Percentiles rank a stretch among this genome's conserved stretches.
These are phyloP conservation scores for Fusarium graminum DNA, from an alignment of 2,329 filamentous ascomycete species.

Conservation along the genomic window DNA sequence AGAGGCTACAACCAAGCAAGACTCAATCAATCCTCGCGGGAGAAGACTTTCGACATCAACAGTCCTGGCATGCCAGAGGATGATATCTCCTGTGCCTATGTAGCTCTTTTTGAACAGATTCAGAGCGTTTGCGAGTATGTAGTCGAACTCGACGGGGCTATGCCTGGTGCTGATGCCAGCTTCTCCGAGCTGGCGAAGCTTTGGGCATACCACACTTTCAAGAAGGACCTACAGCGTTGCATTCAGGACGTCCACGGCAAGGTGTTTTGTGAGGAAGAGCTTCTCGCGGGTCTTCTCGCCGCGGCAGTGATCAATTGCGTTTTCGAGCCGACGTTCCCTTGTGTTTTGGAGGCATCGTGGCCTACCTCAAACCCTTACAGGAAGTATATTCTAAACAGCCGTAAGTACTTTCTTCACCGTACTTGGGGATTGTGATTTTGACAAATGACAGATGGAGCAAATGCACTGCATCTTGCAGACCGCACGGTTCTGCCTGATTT, in stretches of 20 bases:
- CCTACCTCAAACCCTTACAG: background rate
- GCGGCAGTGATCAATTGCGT: conserved; percentile 5
- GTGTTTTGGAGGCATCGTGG: background rate
- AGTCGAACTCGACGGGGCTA: background rate
- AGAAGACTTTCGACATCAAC: background rate
- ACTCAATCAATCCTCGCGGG: background rate
- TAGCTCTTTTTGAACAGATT: background rate
- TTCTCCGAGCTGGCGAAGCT: background rate
- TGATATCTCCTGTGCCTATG: background rate
- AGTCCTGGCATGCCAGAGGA: background rate
- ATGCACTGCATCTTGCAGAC: background rate
- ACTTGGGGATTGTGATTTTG: rapidly evolving
- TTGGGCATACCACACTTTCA: background rate
- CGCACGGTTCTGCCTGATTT: background rate
- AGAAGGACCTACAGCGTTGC: background rate
- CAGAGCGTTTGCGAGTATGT: background rate
- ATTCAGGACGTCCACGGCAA: background rate
- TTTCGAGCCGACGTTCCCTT: conserved; percentile 2
- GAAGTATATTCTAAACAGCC: background rate
- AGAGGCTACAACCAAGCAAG: background rate
- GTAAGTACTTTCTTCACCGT: background rate
- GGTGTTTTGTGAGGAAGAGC: background rate
- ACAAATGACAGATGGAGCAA: background rate
- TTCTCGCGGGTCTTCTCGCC: background rate
- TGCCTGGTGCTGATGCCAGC: too few relatives aligned